Conservation (phyloP, 345 rosid species). For the Microcos paniculata region DNA sequence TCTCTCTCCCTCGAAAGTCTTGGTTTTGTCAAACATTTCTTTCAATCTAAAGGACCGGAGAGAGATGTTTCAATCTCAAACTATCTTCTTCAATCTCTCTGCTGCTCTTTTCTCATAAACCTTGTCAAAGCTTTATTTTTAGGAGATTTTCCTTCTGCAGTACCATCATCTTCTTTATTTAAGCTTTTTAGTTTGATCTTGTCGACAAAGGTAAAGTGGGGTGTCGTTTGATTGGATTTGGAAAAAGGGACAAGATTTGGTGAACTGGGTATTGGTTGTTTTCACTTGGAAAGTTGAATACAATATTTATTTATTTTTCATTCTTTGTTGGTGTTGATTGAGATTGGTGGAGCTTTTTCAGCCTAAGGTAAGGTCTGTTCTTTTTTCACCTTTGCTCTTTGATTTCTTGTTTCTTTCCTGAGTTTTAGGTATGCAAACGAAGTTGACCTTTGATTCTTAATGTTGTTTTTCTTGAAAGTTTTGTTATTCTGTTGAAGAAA, state of each 20-base stretch:
- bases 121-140: background rate
- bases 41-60: background rate
- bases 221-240: background rate
- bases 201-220: background rate
- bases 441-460: background rate
- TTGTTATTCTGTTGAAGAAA: background rate
- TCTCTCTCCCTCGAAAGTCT: background rate
- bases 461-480: background rate
- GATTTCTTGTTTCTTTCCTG: background rate
- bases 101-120: background rate
- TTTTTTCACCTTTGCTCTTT: background rate
- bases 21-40: background rate
- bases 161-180: background rate
- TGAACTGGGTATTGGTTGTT: background rate
- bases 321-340: conserved; percentile 7
- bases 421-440: background rate
- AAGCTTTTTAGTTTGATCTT: conserved; percentile 9
- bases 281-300: conserved; percentile 15
- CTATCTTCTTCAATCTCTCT: background rate
- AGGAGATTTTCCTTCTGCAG: background rate
- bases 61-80: background rate
- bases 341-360: conserved; percentile 9
- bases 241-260: background rate
- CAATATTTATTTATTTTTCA: background rate
- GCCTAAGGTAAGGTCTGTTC: conserved; percentile 1